phyloP scores from a whole-genome alignment of 2,329 filamentous ascomycete species.

The Diaporthe nobilis region DNA sequence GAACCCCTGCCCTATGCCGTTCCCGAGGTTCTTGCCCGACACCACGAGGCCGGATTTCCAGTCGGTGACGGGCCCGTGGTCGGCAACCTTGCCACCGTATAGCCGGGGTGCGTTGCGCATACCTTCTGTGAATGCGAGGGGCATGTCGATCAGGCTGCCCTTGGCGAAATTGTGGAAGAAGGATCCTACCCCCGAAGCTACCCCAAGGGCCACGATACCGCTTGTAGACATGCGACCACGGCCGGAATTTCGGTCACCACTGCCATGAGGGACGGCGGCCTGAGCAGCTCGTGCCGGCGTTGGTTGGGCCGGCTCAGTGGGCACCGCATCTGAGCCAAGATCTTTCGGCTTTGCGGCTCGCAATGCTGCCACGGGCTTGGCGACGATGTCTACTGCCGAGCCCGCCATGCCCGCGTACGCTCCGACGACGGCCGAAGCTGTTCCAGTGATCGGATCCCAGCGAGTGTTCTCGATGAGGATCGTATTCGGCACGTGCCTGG shows the following conservation, averaged over 20 bases:
- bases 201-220: neutral
- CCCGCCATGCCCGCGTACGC: neutral
- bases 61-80: neutral
- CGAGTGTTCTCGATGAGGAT: neutral
- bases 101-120: slow-evolving; percentile 3
- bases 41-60: slow-evolving; percentile 3
- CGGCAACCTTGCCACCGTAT: neutral
- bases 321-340: neutral
- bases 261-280: rapidly evolving
- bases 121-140: slow-evolving; percentile 1
- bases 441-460: slow-evolving; percentile 6
- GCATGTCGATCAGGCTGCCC: slow-evolving; percentile 3
- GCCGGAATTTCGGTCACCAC: neutral
- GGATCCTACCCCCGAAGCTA: neutral
- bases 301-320: neutral
- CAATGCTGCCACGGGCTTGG: slow-evolving; percentile 13
- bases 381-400: neutral
- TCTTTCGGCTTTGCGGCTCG: neutral
- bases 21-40: slow-evolving; percentile 3
- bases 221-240: neutral
- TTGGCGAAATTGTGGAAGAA: slow-evolving; percentile 16
- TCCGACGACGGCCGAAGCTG: slow-evolving; percentile 1
- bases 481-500: neutral
- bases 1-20: neutral
- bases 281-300: neutral